Conservation (phyloP, 192 early-diverging fungal species). For the Kappamyces sp. region DNA sequence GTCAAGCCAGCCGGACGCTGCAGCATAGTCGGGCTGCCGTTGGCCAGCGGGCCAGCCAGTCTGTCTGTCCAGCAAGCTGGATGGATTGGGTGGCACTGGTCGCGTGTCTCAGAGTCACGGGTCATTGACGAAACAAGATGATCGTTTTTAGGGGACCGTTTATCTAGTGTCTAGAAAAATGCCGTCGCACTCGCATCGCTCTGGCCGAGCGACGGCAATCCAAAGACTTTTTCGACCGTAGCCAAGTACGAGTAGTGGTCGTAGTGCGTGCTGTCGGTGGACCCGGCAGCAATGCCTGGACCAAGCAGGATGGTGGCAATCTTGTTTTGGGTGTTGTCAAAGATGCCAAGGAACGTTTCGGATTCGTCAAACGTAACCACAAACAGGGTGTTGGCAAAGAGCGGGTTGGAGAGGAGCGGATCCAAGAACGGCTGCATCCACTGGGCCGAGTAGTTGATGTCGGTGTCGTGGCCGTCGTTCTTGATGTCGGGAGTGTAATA, state of each 20-base stretch:
- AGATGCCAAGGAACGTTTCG: background rate
- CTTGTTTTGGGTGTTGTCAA: background rate
- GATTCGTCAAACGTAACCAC: conserved; percentile 13
- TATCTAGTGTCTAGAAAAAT: no score
- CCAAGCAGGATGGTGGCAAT: conserved; percentile 34
- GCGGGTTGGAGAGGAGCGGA: conserved; percentile 34
- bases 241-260: conserved; percentile 41
- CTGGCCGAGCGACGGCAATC: conserved; percentile 47
- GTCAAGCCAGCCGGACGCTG: no score
- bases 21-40: no score
- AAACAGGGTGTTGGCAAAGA: conserved; percentile 25
- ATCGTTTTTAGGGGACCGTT: no score
- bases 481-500: conserved; percentile 51
- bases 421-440: conserved; percentile 50
- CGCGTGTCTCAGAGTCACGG: no score
- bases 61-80: no score
- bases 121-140: no score
- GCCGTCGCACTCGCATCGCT: conserved; percentile 27
- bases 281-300: conserved; percentile 23
- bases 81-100: no score
- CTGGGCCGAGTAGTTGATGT: conserved; percentile 31
- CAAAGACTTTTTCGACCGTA: conserved; percentile 55
- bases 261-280: conserved; percentile 28
- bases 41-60: no score
- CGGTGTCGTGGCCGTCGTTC: conserved; percentile 38